Percentiles rank a stretch among this genome's conserved stretches.
Evolutionary conservation across 148 eudicot genomes (phyloP).

Genomic region (Persicaria tinctoria): DNA sequence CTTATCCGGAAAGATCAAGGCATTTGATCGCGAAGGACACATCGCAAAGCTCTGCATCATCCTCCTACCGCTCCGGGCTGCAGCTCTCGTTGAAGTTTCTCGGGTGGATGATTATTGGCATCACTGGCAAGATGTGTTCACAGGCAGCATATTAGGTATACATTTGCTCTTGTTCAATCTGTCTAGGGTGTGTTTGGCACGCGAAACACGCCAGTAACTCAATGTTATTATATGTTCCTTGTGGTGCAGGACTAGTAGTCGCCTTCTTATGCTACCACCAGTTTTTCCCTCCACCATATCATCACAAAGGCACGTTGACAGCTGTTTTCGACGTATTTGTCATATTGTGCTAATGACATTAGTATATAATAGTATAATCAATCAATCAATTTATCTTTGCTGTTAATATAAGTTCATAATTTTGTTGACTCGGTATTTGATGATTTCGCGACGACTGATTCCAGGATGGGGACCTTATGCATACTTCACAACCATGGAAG

Average conservation of each 20-base stretch:
- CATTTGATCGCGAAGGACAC: conserved; percentile 63
- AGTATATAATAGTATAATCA: too few species aligned
- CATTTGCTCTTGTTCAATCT: too few species aligned
- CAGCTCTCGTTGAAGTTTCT: conserved; percentile 73
- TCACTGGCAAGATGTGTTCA: conserved; percentile 87
- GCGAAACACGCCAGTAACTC: too few species aligned
- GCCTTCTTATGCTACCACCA: conserved; percentile 75
- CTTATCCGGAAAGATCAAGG: conserved; percentile 58
- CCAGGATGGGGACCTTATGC: conserved; percentile 72
- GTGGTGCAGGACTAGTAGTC: conserved; percentile 42
- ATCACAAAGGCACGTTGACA: conserved; percentile 31
- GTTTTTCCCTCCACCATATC: conserved; percentile 71
- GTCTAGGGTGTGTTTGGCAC: too few species aligned
- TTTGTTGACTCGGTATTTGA: background rate
- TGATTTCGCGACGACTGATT: background rate
- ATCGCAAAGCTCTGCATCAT: conserved; percentile 66
- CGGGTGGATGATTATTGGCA: conserved; percentile 97
- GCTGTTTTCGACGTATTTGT: background rate
- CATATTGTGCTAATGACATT: background rate
- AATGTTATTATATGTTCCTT: too few species aligned
- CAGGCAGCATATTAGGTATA: conserved; percentile 69
- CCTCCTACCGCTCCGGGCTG: conserved; percentile 54
- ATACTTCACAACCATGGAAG: conserved; percentile 47
- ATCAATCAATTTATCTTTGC: background rate
- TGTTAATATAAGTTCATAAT: background rate